Conservation (phyloP, 129 eudicot species). For the Flaveria ramosissima region DNA sequence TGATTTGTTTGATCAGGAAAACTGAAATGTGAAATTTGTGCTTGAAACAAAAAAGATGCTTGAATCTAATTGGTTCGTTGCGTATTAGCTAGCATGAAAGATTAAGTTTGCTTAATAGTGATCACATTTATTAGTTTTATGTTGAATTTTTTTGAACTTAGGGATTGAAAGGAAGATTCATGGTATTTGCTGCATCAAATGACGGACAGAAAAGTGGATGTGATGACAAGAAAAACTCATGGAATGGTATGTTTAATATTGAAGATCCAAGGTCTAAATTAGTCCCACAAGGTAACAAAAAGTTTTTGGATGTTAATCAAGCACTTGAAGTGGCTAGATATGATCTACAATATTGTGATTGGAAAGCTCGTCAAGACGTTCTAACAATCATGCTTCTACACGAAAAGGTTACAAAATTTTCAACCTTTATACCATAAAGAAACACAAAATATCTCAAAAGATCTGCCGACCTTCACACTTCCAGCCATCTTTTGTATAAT, state of each 20-base stretch:
- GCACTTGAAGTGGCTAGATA: conserved; percentile 87
- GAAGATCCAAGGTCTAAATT: conserved; percentile 70
- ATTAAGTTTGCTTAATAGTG: neutral
- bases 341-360: conserved; percentile 83
- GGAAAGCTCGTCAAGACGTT: conserved; percentile 91
- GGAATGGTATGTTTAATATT: conserved; percentile 62
- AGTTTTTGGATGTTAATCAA: conserved; percentile 76
- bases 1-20: conserved; percentile 8
- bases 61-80: neutral
- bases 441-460: neutral
- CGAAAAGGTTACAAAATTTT: conserved; percentile 58
- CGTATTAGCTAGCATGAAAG: neutral
- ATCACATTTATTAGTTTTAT: neutral
- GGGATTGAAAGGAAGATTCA: conserved; percentile 54
- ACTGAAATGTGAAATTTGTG: neutral
- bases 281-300: conserved; percentile 57
- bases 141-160: conserved; percentile 28
- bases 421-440: conserved; percentile 5
- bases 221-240: conserved; percentile 56
- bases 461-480: neutral
- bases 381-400: conserved; percentile 81
- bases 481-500: too few species aligned
- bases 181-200: conserved; percentile 57
- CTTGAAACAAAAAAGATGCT: neutral
- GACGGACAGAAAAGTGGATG: conserved; percentile 55